Evolutionary conservation across 768 basidiomycete genomes (phyloP).

Genomic region (Nidularia sp.): DNA sequence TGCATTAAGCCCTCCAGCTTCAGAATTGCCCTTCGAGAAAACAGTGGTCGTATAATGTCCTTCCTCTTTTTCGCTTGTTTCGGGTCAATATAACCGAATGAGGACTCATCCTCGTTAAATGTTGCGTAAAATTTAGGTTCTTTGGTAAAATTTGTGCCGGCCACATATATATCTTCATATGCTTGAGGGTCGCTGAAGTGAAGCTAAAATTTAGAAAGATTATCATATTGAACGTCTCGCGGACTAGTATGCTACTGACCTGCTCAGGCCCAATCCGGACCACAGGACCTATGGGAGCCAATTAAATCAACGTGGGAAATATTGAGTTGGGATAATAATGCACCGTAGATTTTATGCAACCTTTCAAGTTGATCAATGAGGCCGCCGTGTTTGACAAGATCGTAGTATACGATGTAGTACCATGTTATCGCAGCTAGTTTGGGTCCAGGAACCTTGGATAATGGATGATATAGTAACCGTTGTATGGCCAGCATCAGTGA

Average conservation of each 20-base stretch:
- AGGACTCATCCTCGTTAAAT: constrained; percentile 18
- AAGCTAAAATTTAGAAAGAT: constrained; percentile 16
- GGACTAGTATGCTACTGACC: constrained; percentile 9
- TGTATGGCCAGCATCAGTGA: no score
- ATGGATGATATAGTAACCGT: no score
- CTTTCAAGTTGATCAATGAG: constrained; percentile 18
- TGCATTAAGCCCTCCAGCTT: constrained; percentile 22
- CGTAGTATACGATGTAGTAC: constrained; percentile 21
- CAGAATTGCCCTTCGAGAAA: constrained; percentile 27
- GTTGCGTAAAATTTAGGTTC: constrained; percentile 18
- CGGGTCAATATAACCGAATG: constrained; percentile 20
- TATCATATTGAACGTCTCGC: no score
- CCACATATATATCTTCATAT: constrained; percentile 26
- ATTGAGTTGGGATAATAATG: no score
- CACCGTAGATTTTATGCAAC: constrained; percentile 19
- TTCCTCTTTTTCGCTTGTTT: constrained; percentile 18
- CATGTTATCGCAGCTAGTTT: constrained; percentile 17
- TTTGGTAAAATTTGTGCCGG: constrained; percentile 18
- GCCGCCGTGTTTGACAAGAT: constrained; percentile 17
- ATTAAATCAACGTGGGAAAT: no score
- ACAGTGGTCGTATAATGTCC: constrained; percentile 23
- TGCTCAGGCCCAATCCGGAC: constrained; percentile 32
- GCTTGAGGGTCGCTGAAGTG: constrained; percentile 30
- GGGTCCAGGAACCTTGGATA: constrained; percentile 16
- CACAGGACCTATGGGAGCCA: constrained; percentile 7